These are phyloP conservation scores for Phlebiopsis flavidoalba DNA, from an alignment of 768 basidiomycete species.

Conservation along the genomic window DNA sequence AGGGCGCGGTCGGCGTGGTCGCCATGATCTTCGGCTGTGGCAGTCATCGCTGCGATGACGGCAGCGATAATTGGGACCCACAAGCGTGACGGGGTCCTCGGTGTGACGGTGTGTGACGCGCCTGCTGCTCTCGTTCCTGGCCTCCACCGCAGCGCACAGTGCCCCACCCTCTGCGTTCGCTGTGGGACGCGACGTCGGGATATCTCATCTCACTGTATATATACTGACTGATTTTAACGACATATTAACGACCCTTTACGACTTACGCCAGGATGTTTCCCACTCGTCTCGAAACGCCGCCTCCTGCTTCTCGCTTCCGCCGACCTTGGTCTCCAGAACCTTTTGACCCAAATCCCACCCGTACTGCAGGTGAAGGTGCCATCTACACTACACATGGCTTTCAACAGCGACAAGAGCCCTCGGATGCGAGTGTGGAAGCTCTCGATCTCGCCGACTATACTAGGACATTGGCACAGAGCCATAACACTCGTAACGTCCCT, in stretches of 20 bases:
- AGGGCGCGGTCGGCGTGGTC: slow-evolving; percentile 4
- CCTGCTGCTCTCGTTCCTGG: background rate
- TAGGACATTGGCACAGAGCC: slow-evolving; percentile 37
- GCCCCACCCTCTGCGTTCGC: background rate
- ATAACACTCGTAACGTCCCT: slow-evolving; percentile 16
- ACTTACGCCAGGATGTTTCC: slow-evolving; percentile 33
- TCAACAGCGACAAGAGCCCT: slow-evolving; percentile 37
- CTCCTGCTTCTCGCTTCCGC: slow-evolving; percentile 48
- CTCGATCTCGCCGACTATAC: slow-evolving; percentile 72
- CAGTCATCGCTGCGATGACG: background rate
- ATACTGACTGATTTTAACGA: slow-evolving; percentile 12
- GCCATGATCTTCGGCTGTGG: background rate
- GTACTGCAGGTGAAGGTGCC: slow-evolving; percentile 14
- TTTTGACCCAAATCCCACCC: slow-evolving; percentile 36
- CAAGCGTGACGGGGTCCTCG: background rate
- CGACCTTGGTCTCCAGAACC: slow-evolving; percentile 66
- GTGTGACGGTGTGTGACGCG: slow-evolving; percentile 5
- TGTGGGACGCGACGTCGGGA: background rate
- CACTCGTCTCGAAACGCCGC: slow-evolving; percentile 42
- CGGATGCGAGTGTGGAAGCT: slow-evolving; percentile 65
- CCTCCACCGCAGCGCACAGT: background rate
- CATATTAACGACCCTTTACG: slow-evolving; percentile 10
- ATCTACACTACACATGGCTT: slow-evolving; percentile 14
- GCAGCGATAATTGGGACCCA: slow-evolving; percentile 1
- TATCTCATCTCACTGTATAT: background rate